Evolutionary conservation across 257 asterid genomes (phyloP), one percentile per base, ranked within the genome.

Genomic region (Fraxinus americana): DNA sequence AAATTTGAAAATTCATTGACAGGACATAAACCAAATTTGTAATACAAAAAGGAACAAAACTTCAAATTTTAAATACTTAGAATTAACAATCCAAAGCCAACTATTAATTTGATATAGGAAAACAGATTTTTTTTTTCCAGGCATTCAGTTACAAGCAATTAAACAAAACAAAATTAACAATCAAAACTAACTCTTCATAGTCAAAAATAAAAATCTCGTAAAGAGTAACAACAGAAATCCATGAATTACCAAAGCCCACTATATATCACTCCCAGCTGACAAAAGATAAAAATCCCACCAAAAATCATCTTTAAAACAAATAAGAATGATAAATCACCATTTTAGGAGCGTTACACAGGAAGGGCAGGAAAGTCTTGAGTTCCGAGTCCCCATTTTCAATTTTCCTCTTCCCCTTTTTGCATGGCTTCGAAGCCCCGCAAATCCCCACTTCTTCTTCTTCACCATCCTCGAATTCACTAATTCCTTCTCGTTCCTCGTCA

Each of bases 341-440:
- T 85, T 82, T 89, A 1, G 93, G 92, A 63, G 93, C 97, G 35
- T 87, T 87, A 43, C 52, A 77, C 45, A 85, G 92, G 73, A 91
- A 90, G 19, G 92, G 92, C 80, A 90, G 66, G 80, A 81, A 74
- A 69, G 88, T 86, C 79, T 83, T 77, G 50, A 74, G 79, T 72
- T 89, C 82, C 70, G 90, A 82, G 48, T 83, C 69, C 50, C 92
- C 96, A 68, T 81, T 80, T 16, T 88, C 82, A 61, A 84, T 75
- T 41, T 67, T 86, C 85, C 87, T 86, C 39, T 86, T 74, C 27
- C 79, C 74, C 73, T 36, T 66, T 54, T 74, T 71, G 77, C 87
- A 87, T 75, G 77, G 57, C 67, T 75, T 71, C 78, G 61, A 48
- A 75, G 52, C 85, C 78, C 72, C 45, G 59, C 10, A 71, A 32